phyloP scores from a whole-genome alignment of 2,329 filamentous ascomycete genomes.

The Beauveria sp. region DNA sequence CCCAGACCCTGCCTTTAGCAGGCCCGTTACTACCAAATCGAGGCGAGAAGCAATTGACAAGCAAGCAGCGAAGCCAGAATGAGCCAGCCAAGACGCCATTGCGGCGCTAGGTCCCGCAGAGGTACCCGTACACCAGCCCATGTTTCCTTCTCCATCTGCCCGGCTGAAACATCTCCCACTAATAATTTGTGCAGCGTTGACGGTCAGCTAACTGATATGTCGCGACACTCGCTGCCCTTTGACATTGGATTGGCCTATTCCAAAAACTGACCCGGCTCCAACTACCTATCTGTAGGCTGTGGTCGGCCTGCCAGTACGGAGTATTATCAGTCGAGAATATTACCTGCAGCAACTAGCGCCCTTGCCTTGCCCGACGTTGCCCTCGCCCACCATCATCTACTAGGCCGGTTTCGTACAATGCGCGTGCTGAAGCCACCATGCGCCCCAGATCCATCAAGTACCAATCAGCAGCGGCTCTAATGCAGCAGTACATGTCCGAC shows the following conservation, averaged over 20 bases:
- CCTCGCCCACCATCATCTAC: neutral
- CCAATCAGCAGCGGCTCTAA: neutral
- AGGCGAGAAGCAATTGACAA: neutral
- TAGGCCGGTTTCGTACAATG: conserved; percentile 1
- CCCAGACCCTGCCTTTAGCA: neutral
- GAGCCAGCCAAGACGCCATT: neutral
- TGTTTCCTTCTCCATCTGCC: neutral
- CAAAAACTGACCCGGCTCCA: neutral
- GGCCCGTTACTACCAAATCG: neutral
- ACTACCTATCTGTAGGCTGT: no score
- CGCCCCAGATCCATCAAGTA: neutral
- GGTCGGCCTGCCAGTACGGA: neutral
- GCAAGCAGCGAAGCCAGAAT: neutral
- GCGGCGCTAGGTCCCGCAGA: neutral
- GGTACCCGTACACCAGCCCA: neutral
- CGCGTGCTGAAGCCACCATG: neutral
- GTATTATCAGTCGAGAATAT: neutral
- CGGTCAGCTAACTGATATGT: neutral
- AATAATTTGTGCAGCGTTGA: neutral
- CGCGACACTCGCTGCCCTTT: neutral
- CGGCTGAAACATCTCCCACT: neutral
- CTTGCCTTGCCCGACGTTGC: neutral
- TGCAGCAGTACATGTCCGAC: neutral
- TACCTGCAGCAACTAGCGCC: neutral
- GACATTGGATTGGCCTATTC: no score